phyloP scores from a whole-genome alignment of 2,329 filamentous ascomycete genomes.

The Daldinia eschscholtzii region DNA sequence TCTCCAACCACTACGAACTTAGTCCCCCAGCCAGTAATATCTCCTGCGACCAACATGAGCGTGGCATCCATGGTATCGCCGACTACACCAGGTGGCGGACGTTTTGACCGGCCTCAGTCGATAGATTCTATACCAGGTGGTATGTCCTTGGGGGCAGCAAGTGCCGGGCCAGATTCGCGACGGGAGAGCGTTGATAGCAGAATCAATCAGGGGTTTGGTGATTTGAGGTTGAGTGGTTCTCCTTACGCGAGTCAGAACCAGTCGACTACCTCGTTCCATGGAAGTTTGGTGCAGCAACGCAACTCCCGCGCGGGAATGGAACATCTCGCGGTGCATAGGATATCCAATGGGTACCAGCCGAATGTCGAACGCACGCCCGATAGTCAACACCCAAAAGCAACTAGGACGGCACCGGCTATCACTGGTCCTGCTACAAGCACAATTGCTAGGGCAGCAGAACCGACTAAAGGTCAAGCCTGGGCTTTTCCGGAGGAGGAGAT shows the following conservation, averaged over 20 bases:
- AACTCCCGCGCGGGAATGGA: slow-evolving; percentile 68
- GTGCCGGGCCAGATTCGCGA: slow-evolving; percentile 66
- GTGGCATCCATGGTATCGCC: slow-evolving; percentile 75
- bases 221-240: slow-evolving; percentile 76
- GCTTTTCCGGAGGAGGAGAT: slow-evolving; percentile 83
- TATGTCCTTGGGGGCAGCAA: slow-evolving; percentile 51
- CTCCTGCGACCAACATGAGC: slow-evolving; percentile 73
- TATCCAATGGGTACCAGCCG: slow-evolving; percentile 75
- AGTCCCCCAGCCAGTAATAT: slow-evolving; percentile 66
- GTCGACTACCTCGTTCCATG: slow-evolving; percentile 80
- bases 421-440: slow-evolving; percentile 75
- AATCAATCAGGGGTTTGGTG: slow-evolving; percentile 78
- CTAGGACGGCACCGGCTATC: slow-evolving; percentile 80
- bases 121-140: slow-evolving; percentile 56
- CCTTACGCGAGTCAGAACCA: slow-evolving; percentile 83
- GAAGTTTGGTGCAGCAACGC: slow-evolving; percentile 75
- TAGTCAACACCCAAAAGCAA: slow-evolving; percentile 60
- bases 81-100: slow-evolving; percentile 62
- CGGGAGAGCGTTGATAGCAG: slow-evolving; percentile 85
- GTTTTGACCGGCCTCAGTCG: slow-evolving; percentile 60
- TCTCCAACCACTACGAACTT: slow-evolving; percentile 68
- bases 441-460: slow-evolving; percentile 79
- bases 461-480: slow-evolving; percentile 86
- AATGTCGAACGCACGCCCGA: slow-evolving; percentile 70
- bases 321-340: slow-evolving; percentile 66